Evolutionary conservation across 768 basidiomycete genomes (phyloP).

Genomic region (Tricholomella constricta): DNA sequence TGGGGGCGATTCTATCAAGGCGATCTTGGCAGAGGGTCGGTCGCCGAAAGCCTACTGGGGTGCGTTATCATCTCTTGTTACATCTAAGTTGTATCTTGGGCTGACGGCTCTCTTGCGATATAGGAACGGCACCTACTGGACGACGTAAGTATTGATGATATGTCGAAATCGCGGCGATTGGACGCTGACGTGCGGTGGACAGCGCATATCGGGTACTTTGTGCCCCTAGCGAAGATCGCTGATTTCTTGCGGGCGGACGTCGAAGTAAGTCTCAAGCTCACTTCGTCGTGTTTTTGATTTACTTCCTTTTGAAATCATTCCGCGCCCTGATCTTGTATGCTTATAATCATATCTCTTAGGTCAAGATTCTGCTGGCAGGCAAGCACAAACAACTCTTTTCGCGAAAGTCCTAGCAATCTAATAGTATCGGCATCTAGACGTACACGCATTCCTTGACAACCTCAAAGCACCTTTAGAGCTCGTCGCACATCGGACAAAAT

Average conservation of each 20-base stretch:
- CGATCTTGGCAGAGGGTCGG: conserved; percentile 75
- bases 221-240: conserved; percentile 91
- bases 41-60: conserved; percentile 92
- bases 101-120: conserved; percentile 5
- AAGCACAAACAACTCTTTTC: conserved; percentile 16
- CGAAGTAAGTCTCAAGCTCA: conserved; percentile 49
- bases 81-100: conserved; percentile 11
- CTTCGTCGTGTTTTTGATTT: neutral
- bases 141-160: conserved; percentile 64
- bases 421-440: conserved; percentile 50
- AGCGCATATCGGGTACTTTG: conserved; percentile 99
- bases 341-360: conserved; percentile 36
- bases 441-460: conserved; percentile 98
- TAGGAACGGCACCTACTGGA: conserved; percentile 93
- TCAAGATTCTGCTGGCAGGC: conserved; percentile 84
- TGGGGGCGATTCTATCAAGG: conserved; percentile 81
- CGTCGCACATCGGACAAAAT: conserved; percentile 83
- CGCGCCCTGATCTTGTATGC: neutral
- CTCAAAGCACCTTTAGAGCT: conserved; percentile 94
- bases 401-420: too few relatives aligned
- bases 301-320: neutral
- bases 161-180: neutral
- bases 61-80: conserved; percentile 36
- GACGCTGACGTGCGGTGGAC: conserved; percentile 10
- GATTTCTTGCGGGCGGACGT: conserved; percentile 95